A percentile compares a stretch with the other conserved stretches of the same genome.
These are phyloP conservation scores for Kwoniella bestiolae DNA, from an alignment of 768 basidiomycete genomes.

Conservation along the genomic window DNA sequence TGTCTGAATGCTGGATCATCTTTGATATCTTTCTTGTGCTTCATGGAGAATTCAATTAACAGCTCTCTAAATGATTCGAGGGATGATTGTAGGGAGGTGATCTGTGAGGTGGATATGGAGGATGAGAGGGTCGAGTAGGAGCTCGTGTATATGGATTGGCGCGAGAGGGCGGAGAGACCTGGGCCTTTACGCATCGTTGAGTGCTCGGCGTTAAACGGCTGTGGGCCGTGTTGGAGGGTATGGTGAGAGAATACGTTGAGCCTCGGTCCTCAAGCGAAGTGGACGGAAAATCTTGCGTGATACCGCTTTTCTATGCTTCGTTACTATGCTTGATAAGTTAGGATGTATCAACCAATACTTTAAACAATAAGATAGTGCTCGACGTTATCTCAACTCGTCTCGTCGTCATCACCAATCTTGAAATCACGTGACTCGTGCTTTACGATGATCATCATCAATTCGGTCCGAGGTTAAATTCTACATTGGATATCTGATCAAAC, in stretches of 20 bases:
- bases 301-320: not conserved
- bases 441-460: not conserved
- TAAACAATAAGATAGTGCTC: too few species aligned
- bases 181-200: constrained; percentile 65
- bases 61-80: constrained; percentile 81
- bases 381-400: not conserved
- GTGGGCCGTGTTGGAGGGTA: not conserved
- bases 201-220: not conserved
- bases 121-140: constrained; percentile 82
- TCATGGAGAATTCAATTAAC: constrained; percentile 75
- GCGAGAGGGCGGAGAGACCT: constrained; percentile 84
- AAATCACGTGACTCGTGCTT: not conserved
- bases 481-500: too few species aligned
- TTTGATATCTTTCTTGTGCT: constrained; percentile 82
- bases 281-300: too few species aligned
- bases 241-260: not conserved
- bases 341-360: too few species aligned
- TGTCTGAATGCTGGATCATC: constrained; percentile 83
- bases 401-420: not conserved
- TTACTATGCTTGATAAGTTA: not conserved
- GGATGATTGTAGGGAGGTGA: constrained; percentile 78
- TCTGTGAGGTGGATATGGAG: constrained; percentile 74
- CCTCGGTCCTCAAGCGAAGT: too few species aligned
- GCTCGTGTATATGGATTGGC: constrained; percentile 78
- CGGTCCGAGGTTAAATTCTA: not conserved